Base-by-base conservation (phyloP, 1,284 basidiomycete genomes). In the Leccinum subfulvum region DNA sequence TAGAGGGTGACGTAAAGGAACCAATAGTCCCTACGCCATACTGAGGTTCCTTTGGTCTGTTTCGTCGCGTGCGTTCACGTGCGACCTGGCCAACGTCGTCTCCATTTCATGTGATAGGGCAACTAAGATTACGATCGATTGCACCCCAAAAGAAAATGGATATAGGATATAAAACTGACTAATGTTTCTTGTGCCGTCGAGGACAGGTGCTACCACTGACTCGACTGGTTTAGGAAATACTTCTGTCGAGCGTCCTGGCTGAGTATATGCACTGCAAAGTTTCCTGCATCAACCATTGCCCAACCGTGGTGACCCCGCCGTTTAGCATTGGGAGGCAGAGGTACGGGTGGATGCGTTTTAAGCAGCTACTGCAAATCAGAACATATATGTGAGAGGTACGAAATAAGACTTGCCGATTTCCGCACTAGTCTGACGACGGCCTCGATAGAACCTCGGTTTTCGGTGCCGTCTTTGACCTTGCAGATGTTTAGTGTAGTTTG, bases 381-480 rank as follows among this genome's bases (percentile, higher is more conserved):
- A 53, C 41, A 9, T 57, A 54, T 11, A 30, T 13, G 35, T 35
- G n/a, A 57, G 0, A 30, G 28, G 8, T 30, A 30, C 16, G 41
- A 53, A 28, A 37, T 4, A 37, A 21, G 51, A 78, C 84, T 62
- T 66, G 88, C 89, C 64, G 82, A 80, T 77, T 87, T 91, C 62
- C 90, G 79, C 23, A 91, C 82, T 16, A 83, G 73, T 58, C 89
- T 80, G 53, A 89, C 82, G 37, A 91, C 84, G 9, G 86, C 85
- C 69, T 91, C 89, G 60, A 92, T 86, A 1, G 86, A 83, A 16
- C 90, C 90, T 67, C 87, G 82, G 59, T 82, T 84, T 77, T 92
- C 90, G n/a, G 89, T 89, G 4, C 90, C 90, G 67, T 91, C 87
- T 71, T 90, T 92, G 59, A 92, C 89, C 88, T 91, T 62, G 60